Conservation (phyloP, 2,329 filamentous ascomycete species). For the Xylaria digitata region DNA sequence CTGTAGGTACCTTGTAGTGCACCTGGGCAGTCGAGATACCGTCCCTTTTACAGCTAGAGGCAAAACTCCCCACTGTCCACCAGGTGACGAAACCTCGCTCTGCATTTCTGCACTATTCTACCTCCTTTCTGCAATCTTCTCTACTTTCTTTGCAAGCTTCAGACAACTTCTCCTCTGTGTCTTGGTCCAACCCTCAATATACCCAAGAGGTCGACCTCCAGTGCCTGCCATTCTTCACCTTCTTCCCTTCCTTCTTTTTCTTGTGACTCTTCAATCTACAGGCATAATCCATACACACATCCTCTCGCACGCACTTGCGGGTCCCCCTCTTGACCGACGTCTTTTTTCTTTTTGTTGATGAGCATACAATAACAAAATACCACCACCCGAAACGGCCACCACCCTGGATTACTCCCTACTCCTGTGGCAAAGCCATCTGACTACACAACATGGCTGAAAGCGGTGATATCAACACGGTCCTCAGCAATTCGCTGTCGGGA, state of each 20-base stretch:
- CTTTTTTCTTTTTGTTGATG: constrained; percentile 27
- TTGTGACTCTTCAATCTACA: constrained; percentile 28
- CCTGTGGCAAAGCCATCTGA: constrained; percentile 37
- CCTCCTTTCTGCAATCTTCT: constrained; percentile 44
- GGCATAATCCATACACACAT: constrained; percentile 18
- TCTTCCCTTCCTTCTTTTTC: constrained; percentile 39
- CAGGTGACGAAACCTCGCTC: constrained; percentile 42
- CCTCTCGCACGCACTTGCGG: constrained; percentile 18
- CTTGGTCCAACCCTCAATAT: constrained; percentile 43
- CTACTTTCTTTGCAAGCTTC: constrained; percentile 41
- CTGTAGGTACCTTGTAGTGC: constrained; percentile 15
- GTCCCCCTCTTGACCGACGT: constrained; percentile 35
- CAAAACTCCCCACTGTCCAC: constrained; percentile 41
- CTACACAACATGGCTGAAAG: constrained; percentile 72
- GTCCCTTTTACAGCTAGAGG: constrained; percentile 32
- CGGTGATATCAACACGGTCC: constrained; percentile 94
- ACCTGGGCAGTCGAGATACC: not conserved
- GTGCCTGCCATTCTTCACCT: constrained; percentile 27
- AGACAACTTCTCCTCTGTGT: constrained; percentile 37
- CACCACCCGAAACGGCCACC: constrained; percentile 22
- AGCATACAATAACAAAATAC: constrained; percentile 26
- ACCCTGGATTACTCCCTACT: constrained; percentile 35
- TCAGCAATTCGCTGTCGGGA: constrained; percentile 94
- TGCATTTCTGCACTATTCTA: constrained; percentile 46
- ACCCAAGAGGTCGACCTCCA: constrained; percentile 22